These are phyloP conservation scores for Limonium bicolor DNA, from an alignment of 148 eudicot species.

Conservation along the genomic window DNA sequence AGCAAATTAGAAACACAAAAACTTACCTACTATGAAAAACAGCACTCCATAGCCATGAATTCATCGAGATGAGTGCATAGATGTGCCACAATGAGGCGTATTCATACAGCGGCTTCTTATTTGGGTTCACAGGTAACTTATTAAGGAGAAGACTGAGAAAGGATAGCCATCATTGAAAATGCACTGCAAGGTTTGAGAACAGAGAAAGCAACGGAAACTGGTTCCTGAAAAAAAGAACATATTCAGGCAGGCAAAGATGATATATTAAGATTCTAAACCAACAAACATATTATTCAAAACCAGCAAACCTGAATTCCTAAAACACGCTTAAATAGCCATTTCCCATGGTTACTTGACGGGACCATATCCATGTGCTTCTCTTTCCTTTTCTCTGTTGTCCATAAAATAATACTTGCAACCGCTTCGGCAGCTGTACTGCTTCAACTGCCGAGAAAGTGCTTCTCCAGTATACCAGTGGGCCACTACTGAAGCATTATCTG, in stretches of 20 bases:
- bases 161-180: slow-evolving; percentile 74
- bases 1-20: no score
- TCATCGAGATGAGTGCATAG: slow-evolving; percentile 54
- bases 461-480: slow-evolving; percentile 55
- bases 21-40: slow-evolving; percentile 74
- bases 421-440: slow-evolving; percentile 50
- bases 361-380: slow-evolving; percentile 37
- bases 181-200: slow-evolving; percentile 71
- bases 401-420: slow-evolving; percentile 77
- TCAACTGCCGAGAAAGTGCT: slow-evolving; percentile 50
- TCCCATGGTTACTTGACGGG: slow-evolving; percentile 89
- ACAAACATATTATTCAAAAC: neutral
- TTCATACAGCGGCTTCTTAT: slow-evolving; percentile 41
- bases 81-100: slow-evolving; percentile 52
- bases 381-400: slow-evolving; percentile 50
- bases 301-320: slow-evolving; percentile 64
- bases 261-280: neutral
- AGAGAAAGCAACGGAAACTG: slow-evolving; percentile 74
- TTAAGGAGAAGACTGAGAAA: slow-evolving; percentile 35
- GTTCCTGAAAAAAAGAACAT: slow-evolving; percentile 48
- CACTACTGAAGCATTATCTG: slow-evolving; percentile 19
- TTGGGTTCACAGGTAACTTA: slow-evolving; percentile 50
- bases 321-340: slow-evolving; percentile 78
- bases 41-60: slow-evolving; percentile 90
- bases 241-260: slow-evolving; percentile 7